Conservation (phyloP, 2,329 filamentous ascomycete genomes). For the Aspergillus pseudonomiae region DNA sequence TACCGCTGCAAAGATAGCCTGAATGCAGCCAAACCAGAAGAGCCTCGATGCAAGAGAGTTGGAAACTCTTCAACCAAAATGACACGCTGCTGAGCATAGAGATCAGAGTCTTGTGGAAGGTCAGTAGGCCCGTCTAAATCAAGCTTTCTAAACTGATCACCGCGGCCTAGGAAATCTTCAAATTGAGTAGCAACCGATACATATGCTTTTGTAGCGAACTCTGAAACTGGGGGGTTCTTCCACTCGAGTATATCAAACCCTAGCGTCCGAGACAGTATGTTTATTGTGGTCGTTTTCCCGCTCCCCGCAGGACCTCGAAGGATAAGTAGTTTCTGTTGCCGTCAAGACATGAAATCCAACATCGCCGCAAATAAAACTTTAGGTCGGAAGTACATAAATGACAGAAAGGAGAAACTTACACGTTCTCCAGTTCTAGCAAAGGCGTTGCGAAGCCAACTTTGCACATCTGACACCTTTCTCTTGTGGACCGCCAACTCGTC, state of each 20-base stretch:
- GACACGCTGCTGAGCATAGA: slow-evolving; percentile 47
- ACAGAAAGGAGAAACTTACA: slow-evolving; percentile 30
- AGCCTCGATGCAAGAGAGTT: slow-evolving; percentile 70
- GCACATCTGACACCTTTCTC: slow-evolving; percentile 86
- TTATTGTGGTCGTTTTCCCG: slow-evolving; percentile 88
- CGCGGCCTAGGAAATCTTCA: slow-evolving; percentile 84
- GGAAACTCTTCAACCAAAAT: slow-evolving; percentile 83
- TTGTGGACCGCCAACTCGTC: slow-evolving; percentile 93
- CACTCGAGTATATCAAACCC: slow-evolving; percentile 81
- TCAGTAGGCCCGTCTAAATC: slow-evolving; percentile 44
- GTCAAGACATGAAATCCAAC: slow-evolving; percentile 19
- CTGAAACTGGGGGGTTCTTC: slow-evolving; percentile 75
- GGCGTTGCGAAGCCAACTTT: slow-evolving; percentile 77
- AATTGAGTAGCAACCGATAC: slow-evolving; percentile 78
- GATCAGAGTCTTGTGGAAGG: slow-evolving; percentile 7
- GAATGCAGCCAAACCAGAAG: slow-evolving; percentile 69
- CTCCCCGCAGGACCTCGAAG: slow-evolving; percentile 89
- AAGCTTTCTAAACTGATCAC: slow-evolving; percentile 77
- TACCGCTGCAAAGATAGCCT: slow-evolving; percentile 75
- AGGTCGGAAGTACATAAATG: slow-evolving; percentile 3
- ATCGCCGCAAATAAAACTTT: neutral
- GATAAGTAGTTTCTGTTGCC: slow-evolving; percentile 70
- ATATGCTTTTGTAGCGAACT: slow-evolving; percentile 63
- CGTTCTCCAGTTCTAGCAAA: slow-evolving; percentile 58
- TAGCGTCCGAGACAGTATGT: slow-evolving; percentile 76